Percentiles rank a stretch among this genome's conserved stretches.
phyloP scores from a whole-genome alignment of 805 yeast species.

The Helenozyma rhizophorensis region DNA sequence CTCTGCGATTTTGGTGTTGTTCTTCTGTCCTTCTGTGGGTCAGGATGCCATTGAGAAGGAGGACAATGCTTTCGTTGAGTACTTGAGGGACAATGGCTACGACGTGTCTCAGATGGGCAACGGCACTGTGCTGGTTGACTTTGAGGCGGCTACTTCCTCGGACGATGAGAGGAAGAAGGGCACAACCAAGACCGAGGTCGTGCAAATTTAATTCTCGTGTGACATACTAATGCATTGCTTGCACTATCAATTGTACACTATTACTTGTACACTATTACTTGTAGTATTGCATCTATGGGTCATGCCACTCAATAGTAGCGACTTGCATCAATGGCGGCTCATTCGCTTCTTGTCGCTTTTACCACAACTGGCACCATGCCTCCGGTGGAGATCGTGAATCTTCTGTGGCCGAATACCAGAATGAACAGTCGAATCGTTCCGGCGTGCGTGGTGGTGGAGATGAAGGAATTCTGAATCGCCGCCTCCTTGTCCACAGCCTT shows the following conservation, averaged over 20 bases:
- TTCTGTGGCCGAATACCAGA: slow-evolving; percentile 50
- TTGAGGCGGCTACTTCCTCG: slow-evolving; percentile 9
- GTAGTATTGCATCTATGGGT: too few species aligned
- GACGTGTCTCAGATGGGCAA: slow-evolving; percentile 60
- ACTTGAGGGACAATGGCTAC: slow-evolving; percentile 64
- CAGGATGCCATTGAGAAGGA: slow-evolving; percentile 80
- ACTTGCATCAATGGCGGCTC: too few species aligned
- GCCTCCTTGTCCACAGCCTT: slow-evolving; percentile 19
- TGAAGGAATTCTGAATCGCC: slow-evolving; percentile 19
- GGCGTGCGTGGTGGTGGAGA: slow-evolving; percentile 56
- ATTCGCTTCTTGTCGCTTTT: slow-evolving; percentile 34
- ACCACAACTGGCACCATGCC: slow-evolving; percentile 61
- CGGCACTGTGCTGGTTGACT: slow-evolving; percentile 11
- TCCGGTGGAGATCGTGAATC: slow-evolving; percentile 58
- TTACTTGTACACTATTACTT: too few species aligned
- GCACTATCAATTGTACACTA: too few species aligned
- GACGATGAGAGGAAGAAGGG: slow-evolving; percentile 8
- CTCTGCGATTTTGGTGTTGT: slow-evolving; percentile 63
- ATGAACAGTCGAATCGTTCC: slow-evolving; percentile 54
- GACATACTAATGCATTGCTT: too few species aligned
- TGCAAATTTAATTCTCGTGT: too few species aligned
- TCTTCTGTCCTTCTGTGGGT: slow-evolving; percentile 74
- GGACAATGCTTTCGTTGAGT: slow-evolving; percentile 66
- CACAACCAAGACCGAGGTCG: too few species aligned
- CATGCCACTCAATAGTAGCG: too few species aligned